These are phyloP conservation scores for Hordeum marinum DNA, from an alignment of 176 grass and related monocot species.

Conservation along the genomic window DNA sequence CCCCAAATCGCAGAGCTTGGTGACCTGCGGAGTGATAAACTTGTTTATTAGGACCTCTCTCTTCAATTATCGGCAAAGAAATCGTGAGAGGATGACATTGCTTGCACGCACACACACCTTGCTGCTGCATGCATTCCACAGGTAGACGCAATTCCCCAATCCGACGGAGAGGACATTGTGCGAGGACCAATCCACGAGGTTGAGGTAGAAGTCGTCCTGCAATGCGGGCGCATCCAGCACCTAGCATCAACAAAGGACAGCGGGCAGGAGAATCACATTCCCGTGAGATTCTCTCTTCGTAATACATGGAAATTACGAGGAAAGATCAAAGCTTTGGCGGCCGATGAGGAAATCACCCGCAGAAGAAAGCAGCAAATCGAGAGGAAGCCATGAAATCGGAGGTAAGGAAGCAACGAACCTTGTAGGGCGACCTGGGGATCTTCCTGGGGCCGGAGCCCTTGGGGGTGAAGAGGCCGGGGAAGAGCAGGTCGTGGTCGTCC, in stretches of 20 bases:
- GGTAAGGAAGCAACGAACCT: constrained; percentile 9
- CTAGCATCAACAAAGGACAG: constrained; percentile 28
- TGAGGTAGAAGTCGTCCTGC: constrained; percentile 99
- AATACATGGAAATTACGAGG: neutral
- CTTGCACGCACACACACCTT: constrained; percentile 55
- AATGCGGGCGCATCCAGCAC: constrained; percentile 93
- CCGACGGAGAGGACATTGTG: constrained; percentile 89
- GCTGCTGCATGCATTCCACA: constrained; percentile 99
- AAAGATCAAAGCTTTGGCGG: neutral
- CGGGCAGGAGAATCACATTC: neutral
- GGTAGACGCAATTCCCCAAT: constrained; percentile 88
- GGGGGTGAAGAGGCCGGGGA: constrained; percentile 43
- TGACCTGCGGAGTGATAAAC: constrained; percentile 48
- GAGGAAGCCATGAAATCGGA: neutral
- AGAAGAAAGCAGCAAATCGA: neutral
- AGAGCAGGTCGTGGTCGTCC: constrained; percentile 50
- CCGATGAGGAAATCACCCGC: neutral
- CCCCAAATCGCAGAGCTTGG: constrained; percentile 94
- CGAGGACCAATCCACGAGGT: constrained; percentile 99
- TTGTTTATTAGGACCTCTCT: neutral
- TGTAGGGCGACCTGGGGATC: constrained; percentile 82
- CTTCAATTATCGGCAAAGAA: neutral
- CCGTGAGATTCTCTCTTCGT: neutral
- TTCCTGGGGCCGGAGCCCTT: constrained; percentile 57
- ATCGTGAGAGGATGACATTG: neutral